Conservation (phyloP, 192 early-diverging fungal species). For the Rhizophagus clarus region DNA sequence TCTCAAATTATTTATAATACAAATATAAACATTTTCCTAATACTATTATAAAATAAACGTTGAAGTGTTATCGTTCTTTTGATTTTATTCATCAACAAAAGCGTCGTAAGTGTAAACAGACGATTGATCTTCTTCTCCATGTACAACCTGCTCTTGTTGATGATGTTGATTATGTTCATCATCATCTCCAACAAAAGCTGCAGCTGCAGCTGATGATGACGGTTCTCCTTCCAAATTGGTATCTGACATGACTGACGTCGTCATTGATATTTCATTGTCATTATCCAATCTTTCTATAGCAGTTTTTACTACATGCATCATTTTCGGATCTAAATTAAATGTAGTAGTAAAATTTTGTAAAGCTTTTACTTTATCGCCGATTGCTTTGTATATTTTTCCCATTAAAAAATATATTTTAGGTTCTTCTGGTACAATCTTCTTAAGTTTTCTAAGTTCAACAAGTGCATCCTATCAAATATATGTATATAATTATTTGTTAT, state of each 20-base stretch:
- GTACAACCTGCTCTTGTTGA: background rate
- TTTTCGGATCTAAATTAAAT: conserved; percentile 58
- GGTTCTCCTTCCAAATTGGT: background rate
- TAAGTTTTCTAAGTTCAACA: conserved; percentile 61
- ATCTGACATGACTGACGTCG: conserved; percentile 10
- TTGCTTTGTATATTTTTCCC: conserved; percentile 56
- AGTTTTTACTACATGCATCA: conserved; percentile 45
- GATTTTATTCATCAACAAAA: background rate
- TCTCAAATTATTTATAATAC: background rate
- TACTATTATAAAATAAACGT: background rate
- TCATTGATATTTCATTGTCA: conserved; percentile 10
- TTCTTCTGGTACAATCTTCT: conserved; percentile 49
- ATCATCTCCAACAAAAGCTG: background rate
- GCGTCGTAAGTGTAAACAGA: background rate
- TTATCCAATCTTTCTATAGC: conserved; percentile 48
- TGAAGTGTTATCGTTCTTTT: background rate
- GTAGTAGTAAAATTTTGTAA: conserved; percentile 64
- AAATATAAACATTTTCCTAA: background rate
- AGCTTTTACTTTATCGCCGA: conserved; percentile 56
- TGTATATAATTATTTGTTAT: no score
- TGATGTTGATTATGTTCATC: background rate
- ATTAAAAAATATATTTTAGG: conserved; percentile 64
- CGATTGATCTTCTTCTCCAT: background rate
- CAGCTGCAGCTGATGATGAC: background rate
- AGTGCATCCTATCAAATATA: conserved; percentile 61